Evolutionary conservation across 1,139 yeast genomes (phyloP).

Genomic region (Arxiozyma bovina): DNA sequence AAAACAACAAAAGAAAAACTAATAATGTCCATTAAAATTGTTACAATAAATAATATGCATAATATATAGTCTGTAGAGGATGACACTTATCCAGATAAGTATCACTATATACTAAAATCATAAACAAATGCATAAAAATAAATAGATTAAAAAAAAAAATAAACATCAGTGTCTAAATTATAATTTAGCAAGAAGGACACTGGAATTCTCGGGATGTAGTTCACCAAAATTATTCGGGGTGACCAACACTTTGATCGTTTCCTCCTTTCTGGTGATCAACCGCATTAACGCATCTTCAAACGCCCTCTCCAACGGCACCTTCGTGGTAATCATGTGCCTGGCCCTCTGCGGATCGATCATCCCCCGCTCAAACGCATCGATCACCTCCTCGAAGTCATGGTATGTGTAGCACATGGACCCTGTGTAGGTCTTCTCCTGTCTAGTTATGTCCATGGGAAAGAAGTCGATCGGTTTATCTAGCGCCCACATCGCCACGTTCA

Average conservation of each 20-base stretch:
- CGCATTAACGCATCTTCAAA: conserved; percentile 40
- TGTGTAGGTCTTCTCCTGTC: conserved; percentile 39
- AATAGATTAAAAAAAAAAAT: background rate
- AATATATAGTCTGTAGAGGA: background rate
- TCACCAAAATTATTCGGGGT: conserved; percentile 33
- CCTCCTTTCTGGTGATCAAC: conserved; percentile 40
- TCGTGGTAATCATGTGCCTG: conserved; percentile 38
- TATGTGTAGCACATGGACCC: conserved; percentile 46
- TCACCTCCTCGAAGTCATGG: conserved; percentile 43
- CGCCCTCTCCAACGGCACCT: conserved; percentile 37
- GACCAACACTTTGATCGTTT: conserved; percentile 42
- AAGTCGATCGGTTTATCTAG: conserved; percentile 36
- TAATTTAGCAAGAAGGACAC: conserved; percentile 2
- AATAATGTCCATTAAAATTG: background rate
- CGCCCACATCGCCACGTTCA: conserved; percentile 59
- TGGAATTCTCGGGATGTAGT: conserved; percentile 8
- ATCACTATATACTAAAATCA: background rate
- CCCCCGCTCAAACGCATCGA: conserved; percentile 38
- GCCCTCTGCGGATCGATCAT: conserved; percentile 36
- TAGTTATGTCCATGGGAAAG: conserved; percentile 42
- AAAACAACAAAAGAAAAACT: background rate
- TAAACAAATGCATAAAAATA: background rate
- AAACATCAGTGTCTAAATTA: background rate
- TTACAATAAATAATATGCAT: background rate
- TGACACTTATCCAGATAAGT: background rate